These are phyloP conservation scores for Suillus tomentosus DNA, from an alignment of 768 basidiomycete species.

Conservation along the genomic window DNA sequence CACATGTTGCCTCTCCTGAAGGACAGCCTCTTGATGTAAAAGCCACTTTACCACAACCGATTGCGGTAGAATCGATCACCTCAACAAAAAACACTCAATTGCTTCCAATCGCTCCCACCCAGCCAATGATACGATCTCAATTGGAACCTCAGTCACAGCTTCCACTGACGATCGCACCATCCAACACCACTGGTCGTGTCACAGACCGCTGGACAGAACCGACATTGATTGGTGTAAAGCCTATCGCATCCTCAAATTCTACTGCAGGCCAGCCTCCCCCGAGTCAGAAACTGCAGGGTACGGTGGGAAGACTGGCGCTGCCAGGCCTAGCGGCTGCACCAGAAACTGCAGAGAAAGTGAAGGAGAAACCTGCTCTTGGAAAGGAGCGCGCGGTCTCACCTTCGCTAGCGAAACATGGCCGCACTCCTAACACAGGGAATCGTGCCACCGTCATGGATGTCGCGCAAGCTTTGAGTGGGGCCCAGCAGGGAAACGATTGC, in stretches of 20 bases:
- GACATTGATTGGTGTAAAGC: slow-evolving; percentile 35
- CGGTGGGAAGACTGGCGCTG: slow-evolving; percentile 43
- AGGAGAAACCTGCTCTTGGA: slow-evolving; percentile 11
- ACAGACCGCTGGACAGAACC: slow-evolving; percentile 37
- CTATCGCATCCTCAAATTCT: slow-evolving; percentile 13
- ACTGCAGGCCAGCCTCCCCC: slow-evolving; percentile 5
- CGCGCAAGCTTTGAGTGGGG: slow-evolving; percentile 58
- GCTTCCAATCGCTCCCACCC: slow-evolving; percentile 4
- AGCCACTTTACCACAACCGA: neutral
- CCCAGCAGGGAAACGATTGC: slow-evolving; percentile 18
- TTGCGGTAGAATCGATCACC: neutral
- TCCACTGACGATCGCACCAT: slow-evolving; percentile 12
- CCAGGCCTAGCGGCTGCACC: slow-evolving; percentile 37
- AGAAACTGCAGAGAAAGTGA: slow-evolving; percentile 20
- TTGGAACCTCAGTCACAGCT: slow-evolving; percentile 7
- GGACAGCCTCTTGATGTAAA: neutral
- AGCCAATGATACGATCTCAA: slow-evolving; percentile 3
- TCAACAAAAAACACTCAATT: slow-evolving; percentile 6
- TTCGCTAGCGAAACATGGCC: slow-evolving; percentile 46
- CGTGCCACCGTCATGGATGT: slow-evolving; percentile 80
- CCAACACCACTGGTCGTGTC: slow-evolving; percentile 21
- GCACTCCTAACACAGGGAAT: slow-evolving; percentile 69
- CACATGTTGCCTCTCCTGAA: slow-evolving; percentile 15
- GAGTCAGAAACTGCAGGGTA: slow-evolving; percentile 21
- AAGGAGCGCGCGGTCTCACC: slow-evolving; percentile 22